Conservation (phyloP, 441 rosid genomes). For the Raphanus hybrid region DNA sequence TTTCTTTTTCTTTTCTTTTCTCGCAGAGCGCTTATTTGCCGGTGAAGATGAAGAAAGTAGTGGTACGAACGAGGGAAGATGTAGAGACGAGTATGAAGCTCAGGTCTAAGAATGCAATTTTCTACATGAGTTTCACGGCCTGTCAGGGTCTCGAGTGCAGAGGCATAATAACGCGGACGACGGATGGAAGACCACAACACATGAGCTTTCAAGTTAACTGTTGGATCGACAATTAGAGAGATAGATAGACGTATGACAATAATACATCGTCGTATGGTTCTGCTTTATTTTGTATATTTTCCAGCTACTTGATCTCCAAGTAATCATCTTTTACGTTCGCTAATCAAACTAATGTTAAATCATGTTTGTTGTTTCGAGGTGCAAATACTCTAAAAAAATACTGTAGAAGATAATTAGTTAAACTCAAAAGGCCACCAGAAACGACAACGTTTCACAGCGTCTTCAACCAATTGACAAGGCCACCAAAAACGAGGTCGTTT, state of each 20-base stretch:
- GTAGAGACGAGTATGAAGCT: not conserved
- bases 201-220: not conserved
- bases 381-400: too few species aligned
- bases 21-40: constrained; percentile 3
- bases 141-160: not conserved
- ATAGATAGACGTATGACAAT: not conserved
- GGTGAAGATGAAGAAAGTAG: constrained; percentile 3
- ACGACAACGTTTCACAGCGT: too few species aligned
- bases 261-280: too few species aligned
- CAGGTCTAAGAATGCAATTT: not conserved
- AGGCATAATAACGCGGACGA: not conserved
- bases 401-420: too few species aligned
- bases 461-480: not conserved
- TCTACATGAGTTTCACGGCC: constrained; percentile 5
- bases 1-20: not conserved
- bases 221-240: not conserved
- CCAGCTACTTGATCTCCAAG: constrained; percentile 34
- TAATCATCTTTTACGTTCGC: constrained; percentile 21
- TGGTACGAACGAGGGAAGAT: constrained; percentile 15
- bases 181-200: not conserved
- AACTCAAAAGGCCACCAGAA: too few species aligned
- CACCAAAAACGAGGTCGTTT: not conserved
- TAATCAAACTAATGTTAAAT: too few species aligned
- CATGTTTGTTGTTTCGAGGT: too few species aligned
- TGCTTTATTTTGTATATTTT: constrained; percentile 29